Conservation (phyloP, 352 stramenopile species). For the Pythium apleroticum region DNA sequence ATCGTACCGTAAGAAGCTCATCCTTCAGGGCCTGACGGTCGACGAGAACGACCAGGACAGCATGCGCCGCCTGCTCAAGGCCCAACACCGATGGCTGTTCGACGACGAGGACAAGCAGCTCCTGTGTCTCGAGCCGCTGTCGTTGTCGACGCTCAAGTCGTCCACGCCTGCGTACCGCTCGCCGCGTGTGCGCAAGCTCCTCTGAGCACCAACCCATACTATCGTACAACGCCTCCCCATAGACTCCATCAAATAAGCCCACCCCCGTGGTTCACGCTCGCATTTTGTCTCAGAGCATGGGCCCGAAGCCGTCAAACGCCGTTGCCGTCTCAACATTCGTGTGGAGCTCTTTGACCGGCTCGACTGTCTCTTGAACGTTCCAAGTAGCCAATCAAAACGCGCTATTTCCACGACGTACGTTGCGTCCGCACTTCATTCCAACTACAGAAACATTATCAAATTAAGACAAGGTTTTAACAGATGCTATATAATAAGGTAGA, state of each 20-base stretch:
- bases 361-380: conserved; percentile 17
- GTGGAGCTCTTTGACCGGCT: background rate
- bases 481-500: too few relatives aligned
- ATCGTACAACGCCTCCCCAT: background rate
- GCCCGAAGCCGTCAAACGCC: background rate
- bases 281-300: background rate
- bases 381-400: conserved; percentile 15
- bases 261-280: background rate
- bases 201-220: conserved; percentile 1
- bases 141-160: conserved; percentile 32
- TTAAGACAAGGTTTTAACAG: too few relatives aligned
- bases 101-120: conserved; percentile 67
- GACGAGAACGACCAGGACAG: conserved; percentile 65
- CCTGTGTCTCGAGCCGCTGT: conserved; percentile 53
- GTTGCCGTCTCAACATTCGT: conserved; percentile 11
- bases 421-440: conserved; percentile 4
- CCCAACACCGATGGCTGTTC: conserved; percentile 70
- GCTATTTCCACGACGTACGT: background rate
- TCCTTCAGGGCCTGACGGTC: conserved; percentile 47
- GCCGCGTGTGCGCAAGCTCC: conserved; percentile 18
- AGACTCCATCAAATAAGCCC: background rate
- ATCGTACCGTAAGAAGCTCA: conserved; percentile 56
- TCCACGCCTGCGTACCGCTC: conserved; percentile 8
- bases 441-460: background rate
- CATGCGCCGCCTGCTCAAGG: conserved; percentile 68